These are phyloP conservation scores for Helichrysum umbraculigerum DNA, from an alignment of 129 eudicot species.

Conservation along the genomic window DNA sequence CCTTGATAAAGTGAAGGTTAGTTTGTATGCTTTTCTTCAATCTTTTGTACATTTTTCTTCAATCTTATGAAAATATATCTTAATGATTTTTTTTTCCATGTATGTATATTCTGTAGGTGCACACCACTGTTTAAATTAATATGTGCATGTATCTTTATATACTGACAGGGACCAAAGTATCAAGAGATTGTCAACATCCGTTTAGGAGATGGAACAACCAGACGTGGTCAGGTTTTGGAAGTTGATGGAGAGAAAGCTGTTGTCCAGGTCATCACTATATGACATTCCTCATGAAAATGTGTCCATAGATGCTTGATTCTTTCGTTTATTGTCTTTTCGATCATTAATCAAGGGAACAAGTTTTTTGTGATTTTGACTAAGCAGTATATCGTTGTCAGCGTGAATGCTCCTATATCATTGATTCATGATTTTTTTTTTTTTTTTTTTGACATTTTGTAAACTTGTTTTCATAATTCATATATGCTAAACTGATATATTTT, in stretches of 20 bases:
- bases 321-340: not conserved
- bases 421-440: not conserved
- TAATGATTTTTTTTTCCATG: not conserved
- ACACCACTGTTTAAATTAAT: slow-evolving; percentile 6
- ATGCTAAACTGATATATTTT: not conserved
- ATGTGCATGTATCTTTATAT: slow-evolving; percentile 7
- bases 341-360: not conserved
- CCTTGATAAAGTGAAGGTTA: slow-evolving; percentile 97
- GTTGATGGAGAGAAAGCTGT: slow-evolving; percentile 99
- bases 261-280: slow-evolving; percentile 62
- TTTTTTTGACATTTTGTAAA: no score
- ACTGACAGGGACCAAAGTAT: slow-evolving; percentile 88
- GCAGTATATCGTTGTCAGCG: slow-evolving; percentile 3
- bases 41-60: slow-evolving; percentile 13
- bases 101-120: slow-evolving; percentile 18
- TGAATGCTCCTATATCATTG: not conserved
- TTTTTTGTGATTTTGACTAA: not conserved
- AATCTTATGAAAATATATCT: not conserved
- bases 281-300: not conserved
- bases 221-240: slow-evolving; percentile 98
- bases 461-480: not conserved
- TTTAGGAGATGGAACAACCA: slow-evolving; percentile 93
- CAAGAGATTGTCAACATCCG: slow-evolving; percentile 97
- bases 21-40: slow-evolving; percentile 20
- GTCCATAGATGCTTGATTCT: not conserved